phyloP scores from a whole-genome alignment of 257 asterid genomes.

The Anisodus acutangulus region DNA sequence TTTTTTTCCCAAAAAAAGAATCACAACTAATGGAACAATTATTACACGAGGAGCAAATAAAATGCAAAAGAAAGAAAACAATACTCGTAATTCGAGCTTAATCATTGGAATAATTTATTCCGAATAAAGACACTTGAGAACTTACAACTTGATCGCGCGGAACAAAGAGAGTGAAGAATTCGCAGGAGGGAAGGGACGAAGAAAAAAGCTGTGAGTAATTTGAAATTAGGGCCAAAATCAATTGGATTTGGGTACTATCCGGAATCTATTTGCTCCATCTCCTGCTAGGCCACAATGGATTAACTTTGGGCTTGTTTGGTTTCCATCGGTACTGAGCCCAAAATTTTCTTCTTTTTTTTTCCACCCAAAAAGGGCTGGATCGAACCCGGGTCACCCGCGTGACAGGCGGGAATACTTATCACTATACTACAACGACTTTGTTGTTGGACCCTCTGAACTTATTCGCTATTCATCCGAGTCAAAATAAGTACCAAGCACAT shows the following conservation, averaged over 20 bases:
- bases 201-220: neutral
- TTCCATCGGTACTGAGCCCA: neutral
- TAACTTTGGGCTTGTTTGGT: neutral
- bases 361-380: slow-evolving; percentile 52
- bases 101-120: neutral
- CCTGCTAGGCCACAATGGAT: neutral
- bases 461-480: no score
- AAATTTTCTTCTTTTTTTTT: neutral
- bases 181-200: neutral
- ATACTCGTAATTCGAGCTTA: neutral
- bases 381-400: slow-evolving; percentile 99
- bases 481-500: no score
- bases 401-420: slow-evolving; percentile 99
- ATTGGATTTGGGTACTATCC: no score
- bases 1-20: no score
- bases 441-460: slow-evolving; percentile 46
- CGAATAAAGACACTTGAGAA: no score
- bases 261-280: no score
- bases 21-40: neutral
- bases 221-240: neutral
- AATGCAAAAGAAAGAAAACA: neutral
- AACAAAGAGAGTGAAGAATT: neutral
- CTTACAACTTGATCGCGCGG: neutral
- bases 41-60: neutral
- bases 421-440: slow-evolving; percentile 86